Base-by-base conservation (phyloP, 805 yeast genomes). In the Millerozyma acaciae region DNA sequence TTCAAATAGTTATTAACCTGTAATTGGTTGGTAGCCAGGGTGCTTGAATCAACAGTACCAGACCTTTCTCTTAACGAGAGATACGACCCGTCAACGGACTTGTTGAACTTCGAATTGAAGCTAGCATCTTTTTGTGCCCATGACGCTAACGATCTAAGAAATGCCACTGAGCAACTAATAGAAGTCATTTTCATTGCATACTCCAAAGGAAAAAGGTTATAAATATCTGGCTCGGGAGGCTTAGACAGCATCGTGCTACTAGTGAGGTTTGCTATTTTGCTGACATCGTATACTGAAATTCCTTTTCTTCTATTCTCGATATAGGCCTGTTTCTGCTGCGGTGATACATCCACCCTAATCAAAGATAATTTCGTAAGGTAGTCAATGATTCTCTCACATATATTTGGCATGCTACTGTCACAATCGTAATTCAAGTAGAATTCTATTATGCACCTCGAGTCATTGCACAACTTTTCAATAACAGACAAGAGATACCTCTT, bases 341-440 rank as follows among this genome's bases (percentile, higher is more conserved):
- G 73, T 0, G 95, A 75, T 13, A 83, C 78, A 5, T 79, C 87
- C 4, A 84, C 81, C 38, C 87, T 72, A 0, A 81, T 69, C 22
- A 85, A 62, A 0, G 96, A 80, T 39, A 71, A 69, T 54, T 66
- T 80, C 50, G 87, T 83, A 43, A 93, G 68, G 45, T 83, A 80
- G 44, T 87, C 89, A 33, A 88, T 76, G 26, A 88, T 68, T 32
- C 78, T 70, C 59, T 93, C 98, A 59, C 89, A 86, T 31, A 89
- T 69, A 55, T 93, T 93, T 23, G 93, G 84, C 70, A 80, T 75
- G 2, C 75, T 61, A 20, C 78, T 65, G 54, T 88, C 96, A 66
- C 99, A 93, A 58, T 93, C 99, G 57, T 93, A 94, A 59, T 93
- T 93, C 50, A 93, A 71, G 53, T 90, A 93, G 38, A 93, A 78